Percentiles rank a stretch among this genome's conserved stretches.
Evolutionary conservation across 2,329 filamentous ascomycete genomes (phyloP).

Genomic region (Cryphonectria japonica): DNA sequence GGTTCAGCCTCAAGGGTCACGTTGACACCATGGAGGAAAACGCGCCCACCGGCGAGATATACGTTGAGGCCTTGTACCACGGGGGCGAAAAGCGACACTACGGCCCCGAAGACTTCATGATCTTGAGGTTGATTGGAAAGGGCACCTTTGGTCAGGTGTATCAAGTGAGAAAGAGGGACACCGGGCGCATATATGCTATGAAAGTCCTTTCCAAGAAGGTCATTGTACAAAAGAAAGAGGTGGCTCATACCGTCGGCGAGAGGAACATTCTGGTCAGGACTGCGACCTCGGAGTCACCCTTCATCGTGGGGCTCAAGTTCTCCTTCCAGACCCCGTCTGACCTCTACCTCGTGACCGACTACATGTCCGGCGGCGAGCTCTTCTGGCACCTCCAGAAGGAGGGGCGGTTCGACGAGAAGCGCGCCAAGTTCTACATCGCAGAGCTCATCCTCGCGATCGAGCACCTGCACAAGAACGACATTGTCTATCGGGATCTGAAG

Average conservation of each 20-base stretch:
- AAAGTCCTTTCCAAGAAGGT: constrained; percentile 99
- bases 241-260: constrained; percentile 95
- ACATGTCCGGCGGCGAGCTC: constrained; percentile 97
- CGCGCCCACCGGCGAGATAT: constrained; percentile 83
- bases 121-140: constrained; percentile 94
- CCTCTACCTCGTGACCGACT: constrained; percentile 97
- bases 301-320: constrained; percentile 97
- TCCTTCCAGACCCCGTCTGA: constrained; percentile 98
- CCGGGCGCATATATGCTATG: constrained; percentile 96
- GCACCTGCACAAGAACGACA: constrained; percentile 94
- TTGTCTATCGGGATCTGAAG: constrained; percentile 96
- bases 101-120: constrained; percentile 93
- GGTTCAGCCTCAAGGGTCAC: constrained; percentile 81
- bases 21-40: constrained; percentile 72
- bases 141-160: constrained; percentile 99
- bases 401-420: constrained; percentile 89
- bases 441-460: constrained; percentile 94
- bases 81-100: constrained; percentile 87
- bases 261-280: constrained; percentile 96
- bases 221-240: constrained; percentile 99
- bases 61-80: constrained; percentile 84
- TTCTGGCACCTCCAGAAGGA: constrained; percentile 99
- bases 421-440: constrained; percentile 98
- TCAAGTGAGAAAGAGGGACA: constrained; percentile 97
- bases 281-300: constrained; percentile 92